Evolutionary conservation across 345 rosid species (phyloP).

Genomic region (Turritis glabra): DNA sequence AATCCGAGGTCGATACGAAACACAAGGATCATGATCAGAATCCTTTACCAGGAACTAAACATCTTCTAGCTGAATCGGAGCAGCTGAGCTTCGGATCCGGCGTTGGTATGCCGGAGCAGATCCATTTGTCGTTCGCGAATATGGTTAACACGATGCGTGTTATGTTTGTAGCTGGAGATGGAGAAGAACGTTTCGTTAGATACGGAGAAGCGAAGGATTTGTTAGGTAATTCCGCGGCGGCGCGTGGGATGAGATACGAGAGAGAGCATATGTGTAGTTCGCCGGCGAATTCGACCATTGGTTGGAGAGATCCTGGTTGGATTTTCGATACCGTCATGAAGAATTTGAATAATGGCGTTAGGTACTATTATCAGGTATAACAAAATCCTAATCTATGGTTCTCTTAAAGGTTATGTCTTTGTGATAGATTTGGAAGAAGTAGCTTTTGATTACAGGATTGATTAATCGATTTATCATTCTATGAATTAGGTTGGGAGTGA

Average conservation of each 20-base stretch:
- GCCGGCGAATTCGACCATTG: constrained; percentile 74
- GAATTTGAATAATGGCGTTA: constrained; percentile 60
- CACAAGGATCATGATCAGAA: constrained; percentile 73
- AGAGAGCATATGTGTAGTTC: constrained; percentile 76
- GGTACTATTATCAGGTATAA: constrained; percentile 75
- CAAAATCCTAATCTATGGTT: not conserved
- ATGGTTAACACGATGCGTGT: constrained; percentile 76
- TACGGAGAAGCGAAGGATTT: constrained; percentile 61
- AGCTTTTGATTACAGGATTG: not conserved
- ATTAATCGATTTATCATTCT: not conserved
- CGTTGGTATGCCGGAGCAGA: constrained; percentile 69
- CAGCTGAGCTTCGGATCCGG: constrained; percentile 50
- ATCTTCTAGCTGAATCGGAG: constrained; percentile 58
- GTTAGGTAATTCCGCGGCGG: constrained; percentile 42
- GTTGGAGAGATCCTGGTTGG: constrained; percentile 99
- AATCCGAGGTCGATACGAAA: constrained; percentile 57
- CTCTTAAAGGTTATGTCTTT: not conserved
- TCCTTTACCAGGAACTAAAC: constrained; percentile 71
- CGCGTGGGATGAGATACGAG: constrained; percentile 74
- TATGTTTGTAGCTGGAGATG: constrained; percentile 68
- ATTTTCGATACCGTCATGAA: constrained; percentile 59
- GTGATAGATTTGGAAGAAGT: not conserved
- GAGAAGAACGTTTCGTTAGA: constrained; percentile 62
- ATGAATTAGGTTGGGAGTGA: constrained; percentile 75
- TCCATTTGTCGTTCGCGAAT: constrained; percentile 68